Base-by-base conservation (phyloP, 345 rosid species). In the Barbarea vulgaris region DNA sequence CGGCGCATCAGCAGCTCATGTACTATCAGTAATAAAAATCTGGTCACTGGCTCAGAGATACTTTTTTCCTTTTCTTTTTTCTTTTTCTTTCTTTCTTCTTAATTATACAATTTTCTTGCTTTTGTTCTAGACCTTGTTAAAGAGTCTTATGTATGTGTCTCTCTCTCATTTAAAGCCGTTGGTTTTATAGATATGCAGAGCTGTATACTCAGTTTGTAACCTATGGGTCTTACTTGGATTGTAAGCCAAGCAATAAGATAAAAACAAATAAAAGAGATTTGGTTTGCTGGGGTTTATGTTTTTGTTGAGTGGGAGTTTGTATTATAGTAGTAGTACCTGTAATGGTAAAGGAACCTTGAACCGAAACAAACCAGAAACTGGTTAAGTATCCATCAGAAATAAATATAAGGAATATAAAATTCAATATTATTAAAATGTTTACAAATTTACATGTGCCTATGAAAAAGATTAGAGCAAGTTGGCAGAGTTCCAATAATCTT, bases 1-100 rank as follows among this genome's bases (percentile, higher is more conserved):
- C 91, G 12, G 83, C 90, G 39, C 97, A 87, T 86, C 98, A 89
- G 79, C 98, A 88, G 74, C 88, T 94, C 63, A 86, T 89, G 91
- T 94, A 93, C 78, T 91, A 87, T 70, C 89, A 87, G 88, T 82
- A 82, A 83, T 78, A 56, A 47, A 47, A 54, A 31, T 62, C 48
- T 42, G 21, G 10, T 48, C 55, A 18, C n/a, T 24, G 15, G 19
- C 27, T 50, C 28, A 27, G 39, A n/a, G 67, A 57, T 54, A n/a
- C 56, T 13, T 70, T 25, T 39, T 27, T n/a, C n/a, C n/a, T 11
- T 33, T 28, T 37, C 2, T 24, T 4, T 0, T 24, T 30, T 2
- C 17, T n/a, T 19, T 18, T 33, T 50, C 6, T n/a, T 27, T 27
- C 27, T 30, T 25, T 31, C 44, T 36, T 47, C 65, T 64, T 64